Evolutionary conservation across 2,329 filamentous ascomycete genomes (phyloP), one percentile per base, ranked within the genome.

Genomic region (Xylaria sp.): DNA sequence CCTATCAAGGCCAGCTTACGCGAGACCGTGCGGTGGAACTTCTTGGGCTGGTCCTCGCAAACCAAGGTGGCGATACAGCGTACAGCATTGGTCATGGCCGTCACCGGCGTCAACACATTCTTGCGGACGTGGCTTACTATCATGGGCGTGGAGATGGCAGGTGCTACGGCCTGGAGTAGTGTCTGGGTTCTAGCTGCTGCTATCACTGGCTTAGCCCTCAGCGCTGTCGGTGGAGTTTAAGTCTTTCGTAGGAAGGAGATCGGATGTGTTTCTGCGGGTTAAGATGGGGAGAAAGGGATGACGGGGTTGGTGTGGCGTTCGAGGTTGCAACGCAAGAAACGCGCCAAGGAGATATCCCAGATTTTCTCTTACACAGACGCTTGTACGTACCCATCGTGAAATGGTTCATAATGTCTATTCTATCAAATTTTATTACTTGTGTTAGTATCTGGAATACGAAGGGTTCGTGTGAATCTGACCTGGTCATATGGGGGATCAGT

Each of bases 121-220:
- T 81, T 94, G 50, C 88, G 92, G 76, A 88, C 90, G 28, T 87
- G 85, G 56, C 84, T 89, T 64, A 91, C 89, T 0, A 82, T 98
- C 23, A 84, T 88, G 54, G 92, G 93, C 4, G 89, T 93, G 12
- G 91, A 94, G 75, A 71, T 88, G 3, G 74, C 83, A 0, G 95
- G 94, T 12, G 93, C 94, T 1, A 82, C 85, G 2, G 88, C 87
- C 0, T 98, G 94, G 85, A 90, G 92, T 1, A 83, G 84, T 25
- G 84, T 95, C 44, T 98, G 94, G 94, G 88, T 88, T n/a, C 75
- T 85, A 25, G 92, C 91, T 7, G 87, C 88, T 3, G 78, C 86
- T 13, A 77, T 90, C 63, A 87, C 88, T 2, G 91, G 91, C 15
- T 41, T 84, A n/a, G 84, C 81, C 1, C 78, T 91, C 46, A 85